Conservation (phyloP, 306 rosid genomes). For the Elaeagnus macrophylla region DNA sequence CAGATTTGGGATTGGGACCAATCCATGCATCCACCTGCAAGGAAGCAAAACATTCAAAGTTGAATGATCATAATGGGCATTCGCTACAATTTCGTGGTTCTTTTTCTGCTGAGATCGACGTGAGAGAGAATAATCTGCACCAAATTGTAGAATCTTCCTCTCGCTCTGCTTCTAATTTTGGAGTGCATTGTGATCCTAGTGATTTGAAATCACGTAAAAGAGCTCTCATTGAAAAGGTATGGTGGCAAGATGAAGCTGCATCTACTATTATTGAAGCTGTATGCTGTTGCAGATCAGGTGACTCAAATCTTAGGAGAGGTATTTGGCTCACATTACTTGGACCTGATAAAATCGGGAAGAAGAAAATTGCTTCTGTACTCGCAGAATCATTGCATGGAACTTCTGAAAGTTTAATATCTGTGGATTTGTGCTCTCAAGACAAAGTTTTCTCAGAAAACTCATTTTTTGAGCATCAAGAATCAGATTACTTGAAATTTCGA, state of each 20-base stretch:
- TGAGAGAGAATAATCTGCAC: slow-evolving; percentile 27
- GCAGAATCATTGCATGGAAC: slow-evolving; percentile 53
- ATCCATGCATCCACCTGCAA: slow-evolving; percentile 40
- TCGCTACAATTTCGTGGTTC: slow-evolving; percentile 44
- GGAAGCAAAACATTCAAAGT: slow-evolving; percentile 35
- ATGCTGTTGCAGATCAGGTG: slow-evolving; percentile 37
- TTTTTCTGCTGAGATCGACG: slow-evolving; percentile 39
- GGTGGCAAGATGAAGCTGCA: slow-evolving; percentile 81
- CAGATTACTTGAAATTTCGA: slow-evolving; percentile 40
- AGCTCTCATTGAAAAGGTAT: slow-evolving; percentile 47
- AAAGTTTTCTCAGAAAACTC: slow-evolving; percentile 27
- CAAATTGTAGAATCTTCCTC: slow-evolving; percentile 36
- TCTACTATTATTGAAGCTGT: slow-evolving; percentile 40
- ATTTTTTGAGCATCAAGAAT: slow-evolving; percentile 28
- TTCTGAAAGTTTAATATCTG: slow-evolving; percentile 43
- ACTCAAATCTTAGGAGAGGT: slow-evolving; percentile 49
- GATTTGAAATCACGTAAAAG: slow-evolving; percentile 58
- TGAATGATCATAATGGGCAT: slow-evolving; percentile 26
- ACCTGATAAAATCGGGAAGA: slow-evolving; percentile 75
- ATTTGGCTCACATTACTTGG: slow-evolving; percentile 79
- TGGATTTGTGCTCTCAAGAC: slow-evolving; percentile 50
- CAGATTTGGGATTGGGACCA: slow-evolving; percentile 93
- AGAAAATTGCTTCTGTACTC: slow-evolving; percentile 58
- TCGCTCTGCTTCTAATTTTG: slow-evolving; percentile 32
- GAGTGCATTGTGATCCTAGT: slow-evolving; percentile 31